These are phyloP conservation scores for Falciphora oryzae DNA, from an alignment of 2,329 filamentous ascomycete genomes.

Conservation along the genomic window DNA sequence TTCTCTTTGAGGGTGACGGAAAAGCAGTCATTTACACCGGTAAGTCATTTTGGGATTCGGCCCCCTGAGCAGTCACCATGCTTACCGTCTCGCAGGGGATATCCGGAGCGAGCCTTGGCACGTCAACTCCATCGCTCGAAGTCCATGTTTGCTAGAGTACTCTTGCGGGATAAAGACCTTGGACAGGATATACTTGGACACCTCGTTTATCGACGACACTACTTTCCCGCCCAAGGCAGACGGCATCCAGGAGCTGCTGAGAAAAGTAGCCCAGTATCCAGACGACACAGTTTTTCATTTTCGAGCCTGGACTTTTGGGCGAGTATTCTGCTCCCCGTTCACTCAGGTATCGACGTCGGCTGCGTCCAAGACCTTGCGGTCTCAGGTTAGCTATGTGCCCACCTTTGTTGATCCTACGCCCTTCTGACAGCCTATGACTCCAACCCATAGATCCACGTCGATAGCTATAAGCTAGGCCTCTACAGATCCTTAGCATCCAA, in stretches of 20 bases:
- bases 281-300: slow-evolving; percentile 74
- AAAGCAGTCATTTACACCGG: slow-evolving; percentile 78
- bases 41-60: background rate
- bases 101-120: slow-evolving; percentile 84
- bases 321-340: slow-evolving; percentile 1
- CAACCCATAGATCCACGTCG: slow-evolving; percentile 62
- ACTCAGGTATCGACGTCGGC: background rate
- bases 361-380: slow-evolving; percentile 57
- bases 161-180: slow-evolving; percentile 58
- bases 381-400: slow-evolving; percentile 39
- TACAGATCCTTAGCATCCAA: slow-evolving; percentile 27
- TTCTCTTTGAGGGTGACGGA: slow-evolving; percentile 69
- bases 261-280: slow-evolving; percentile 63
- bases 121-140: slow-evolving; percentile 65
- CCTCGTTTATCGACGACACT: slow-evolving; percentile 56
- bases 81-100: slow-evolving; percentile 43
- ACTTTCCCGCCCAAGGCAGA: slow-evolving; percentile 61
- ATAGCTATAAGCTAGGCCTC: slow-evolving; percentile 64
- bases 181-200: slow-evolving; percentile 85
- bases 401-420: slow-evolving; percentile 4
- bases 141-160: slow-evolving; percentile 72
- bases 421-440: background rate
- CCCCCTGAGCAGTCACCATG: background rate
- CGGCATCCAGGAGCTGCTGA: slow-evolving; percentile 67
- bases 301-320: slow-evolving; percentile 81